These are phyloP conservation scores for Citrus reticulata DNA, from an alignment of 345 rosid species.

Conservation along the genomic window DNA sequence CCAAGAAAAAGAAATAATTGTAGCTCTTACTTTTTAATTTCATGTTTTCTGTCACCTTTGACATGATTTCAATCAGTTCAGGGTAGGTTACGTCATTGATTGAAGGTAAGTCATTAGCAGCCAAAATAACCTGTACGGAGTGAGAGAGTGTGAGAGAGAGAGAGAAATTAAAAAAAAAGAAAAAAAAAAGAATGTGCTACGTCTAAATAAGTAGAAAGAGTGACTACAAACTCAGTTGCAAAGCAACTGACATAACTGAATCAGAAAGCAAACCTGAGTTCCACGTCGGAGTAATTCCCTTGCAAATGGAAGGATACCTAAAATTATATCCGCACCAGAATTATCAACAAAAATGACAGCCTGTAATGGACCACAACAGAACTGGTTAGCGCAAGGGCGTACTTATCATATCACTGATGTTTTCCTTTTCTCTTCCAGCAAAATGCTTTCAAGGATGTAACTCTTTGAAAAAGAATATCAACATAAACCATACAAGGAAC, in stretches of 20 bases:
- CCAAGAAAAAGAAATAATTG: slow-evolving; percentile 11
- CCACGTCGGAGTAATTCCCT: slow-evolving; percentile 89
- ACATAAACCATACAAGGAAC: slow-evolving; percentile 3
- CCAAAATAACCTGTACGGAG: slow-evolving; percentile 76
- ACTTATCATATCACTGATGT: neutral
- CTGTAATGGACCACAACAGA: slow-evolving; percentile 39
- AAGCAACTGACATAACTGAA: neutral
- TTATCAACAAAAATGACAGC: slow-evolving; percentile 93
- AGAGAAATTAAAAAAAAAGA: too few relatives aligned
- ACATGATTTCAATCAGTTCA: slow-evolving; percentile 76
- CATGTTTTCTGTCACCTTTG: slow-evolving; percentile 52
- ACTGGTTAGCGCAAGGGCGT: slow-evolving; percentile 17
- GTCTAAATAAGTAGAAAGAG: neutral
- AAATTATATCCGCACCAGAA: slow-evolving; percentile 95
- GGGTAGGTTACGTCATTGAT: slow-evolving; percentile 89
- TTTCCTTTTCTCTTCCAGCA: neutral
- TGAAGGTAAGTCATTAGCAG: slow-evolving; percentile 97
- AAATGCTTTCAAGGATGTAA: neutral
- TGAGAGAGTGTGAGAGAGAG: neutral
- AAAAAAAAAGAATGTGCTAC: neutral
- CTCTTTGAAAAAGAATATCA: neutral
- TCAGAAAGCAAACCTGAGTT: slow-evolving; percentile 57
- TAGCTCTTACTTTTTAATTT: neutral
- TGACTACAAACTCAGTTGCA: slow-evolving; percentile 1
- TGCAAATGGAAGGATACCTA: slow-evolving; percentile 91